phyloP scores from a whole-genome alignment of 768 basidiomycete genomes.

The Hygrophoropsis aurantiaca region DNA sequence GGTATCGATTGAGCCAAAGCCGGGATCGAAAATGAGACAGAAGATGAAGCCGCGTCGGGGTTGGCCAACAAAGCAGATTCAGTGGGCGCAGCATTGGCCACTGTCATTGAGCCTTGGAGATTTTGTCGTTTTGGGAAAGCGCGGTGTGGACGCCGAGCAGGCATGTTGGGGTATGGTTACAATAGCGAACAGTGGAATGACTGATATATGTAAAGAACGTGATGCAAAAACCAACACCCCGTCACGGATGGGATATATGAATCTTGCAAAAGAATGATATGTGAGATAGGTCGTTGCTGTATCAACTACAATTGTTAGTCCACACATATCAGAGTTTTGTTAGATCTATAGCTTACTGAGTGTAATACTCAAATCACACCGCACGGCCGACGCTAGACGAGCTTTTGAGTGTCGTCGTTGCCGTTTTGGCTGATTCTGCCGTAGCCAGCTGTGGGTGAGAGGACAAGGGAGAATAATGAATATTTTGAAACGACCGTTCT shows the following conservation, averaged over 20 bases:
- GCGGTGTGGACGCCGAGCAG: constrained; percentile 5
- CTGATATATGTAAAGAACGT: constrained; percentile 17
- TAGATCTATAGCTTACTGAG: constrained; percentile 12
- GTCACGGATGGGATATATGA: constrained; percentile 22
- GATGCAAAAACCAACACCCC: constrained; percentile 8
- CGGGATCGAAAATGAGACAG: constrained; percentile 6
- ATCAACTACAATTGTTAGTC: constrained; percentile 5
- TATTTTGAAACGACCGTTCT: too few relatives aligned
- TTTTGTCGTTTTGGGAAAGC: constrained; percentile 13
- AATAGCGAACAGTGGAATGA: constrained; percentile 4
- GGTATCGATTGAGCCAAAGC: constrained; percentile 10
- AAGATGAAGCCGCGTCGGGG: not conserved
- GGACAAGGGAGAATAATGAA: not conserved
- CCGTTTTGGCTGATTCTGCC: constrained; percentile 7
- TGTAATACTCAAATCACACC: not conserved
- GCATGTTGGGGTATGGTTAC: constrained; percentile 13
- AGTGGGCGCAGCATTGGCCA: constrained; percentile 23
- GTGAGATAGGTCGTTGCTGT: not conserved
- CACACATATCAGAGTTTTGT: constrained; percentile 7
- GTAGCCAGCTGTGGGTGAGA: not conserved
- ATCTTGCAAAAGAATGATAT: not conserved
- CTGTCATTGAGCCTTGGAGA: constrained; percentile 23
- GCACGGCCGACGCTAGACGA: not conserved
- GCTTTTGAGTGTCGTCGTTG: constrained; percentile 7
- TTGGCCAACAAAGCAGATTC: constrained; percentile 23